These are phyloP conservation scores for Candida chauliodis DNA, from an alignment of 805 yeast species.

Conservation along the genomic window DNA sequence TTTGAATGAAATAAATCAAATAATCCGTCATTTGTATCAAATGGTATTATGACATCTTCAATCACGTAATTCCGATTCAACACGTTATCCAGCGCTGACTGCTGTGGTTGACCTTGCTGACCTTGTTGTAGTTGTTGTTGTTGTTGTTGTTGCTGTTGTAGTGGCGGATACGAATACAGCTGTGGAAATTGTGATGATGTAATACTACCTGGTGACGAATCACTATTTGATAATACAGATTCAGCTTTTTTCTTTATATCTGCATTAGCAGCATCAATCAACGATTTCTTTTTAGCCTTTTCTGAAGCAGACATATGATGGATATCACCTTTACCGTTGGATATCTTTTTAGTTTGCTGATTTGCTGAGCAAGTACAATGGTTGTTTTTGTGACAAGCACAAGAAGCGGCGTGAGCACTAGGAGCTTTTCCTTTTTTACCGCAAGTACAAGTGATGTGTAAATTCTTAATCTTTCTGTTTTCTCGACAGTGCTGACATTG, in stretches of 20 bases:
- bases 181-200: conserved; percentile 3
- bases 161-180: too few relatives aligned
- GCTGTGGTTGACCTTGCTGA: not conserved
- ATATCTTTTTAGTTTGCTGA: conserved; percentile 14
- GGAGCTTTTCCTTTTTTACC: conserved; percentile 48
- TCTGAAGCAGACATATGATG: conserved; percentile 15
- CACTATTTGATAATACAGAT: conserved; percentile 5
- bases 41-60: conserved; percentile 29
- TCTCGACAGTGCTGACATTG: conserved; percentile 87
- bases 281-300: conserved; percentile 13
- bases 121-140: not conserved
- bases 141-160: too few relatives aligned
- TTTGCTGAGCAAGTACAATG: conserved; percentile 39
- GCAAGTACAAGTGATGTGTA: conserved; percentile 71
- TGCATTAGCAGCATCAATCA: conserved; percentile 13
- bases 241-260: conserved; percentile 10
- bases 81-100: not conserved
- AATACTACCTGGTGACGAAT: conserved; percentile 5
- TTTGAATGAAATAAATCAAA: conserved; percentile 23
- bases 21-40: conserved; percentile 26
- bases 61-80: conserved; percentile 18
- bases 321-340: conserved; percentile 10
- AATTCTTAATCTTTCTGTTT: conserved; percentile 60
- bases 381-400: conserved; percentile 36
- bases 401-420: conserved; percentile 33